These are phyloP conservation scores for Lolium perenne DNA, from an alignment of 176 grass and related monocot genomes.

Conservation along the genomic window DNA sequence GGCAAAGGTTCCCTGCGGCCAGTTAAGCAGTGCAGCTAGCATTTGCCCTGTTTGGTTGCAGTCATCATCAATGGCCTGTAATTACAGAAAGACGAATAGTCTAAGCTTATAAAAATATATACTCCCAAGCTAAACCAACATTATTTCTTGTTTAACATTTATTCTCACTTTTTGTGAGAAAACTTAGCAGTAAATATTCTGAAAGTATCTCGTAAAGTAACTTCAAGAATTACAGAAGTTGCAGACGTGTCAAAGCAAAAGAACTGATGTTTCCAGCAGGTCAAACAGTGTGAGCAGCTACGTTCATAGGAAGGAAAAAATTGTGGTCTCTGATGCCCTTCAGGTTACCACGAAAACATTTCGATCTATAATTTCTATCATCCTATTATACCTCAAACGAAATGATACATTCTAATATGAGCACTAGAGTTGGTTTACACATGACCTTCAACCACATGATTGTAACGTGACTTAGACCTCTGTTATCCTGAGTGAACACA, in stretches of 20 bases:
- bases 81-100: neutral
- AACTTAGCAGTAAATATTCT: neutral
- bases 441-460: neutral
- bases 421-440: neutral
- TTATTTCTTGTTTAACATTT: neutral
- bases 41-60: slow-evolving; percentile 99
- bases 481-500: neutral
- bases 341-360: neutral
- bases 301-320: neutral
- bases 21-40: slow-evolving; percentile 85
- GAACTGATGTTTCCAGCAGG: neutral
- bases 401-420: neutral
- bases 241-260: neutral
- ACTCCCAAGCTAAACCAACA: neutral
- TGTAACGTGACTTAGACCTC: neutral
- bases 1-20: slow-evolving; percentile 92
- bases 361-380: neutral
- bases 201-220: neutral
- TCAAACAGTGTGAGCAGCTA: neutral
- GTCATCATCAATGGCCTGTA: slow-evolving; percentile 94
- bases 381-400: neutral
- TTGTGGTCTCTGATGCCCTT: neutral
- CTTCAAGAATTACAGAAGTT: neutral
- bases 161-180: neutral
- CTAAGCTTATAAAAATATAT: slow-evolving; percentile 19